Percentiles rank a stretch among this genome's conserved stretches.
These are phyloP conservation scores for Incumbomyces lentus DNA, from an alignment of 2,329 filamentous ascomycete genomes.

Conservation along the genomic window DNA sequence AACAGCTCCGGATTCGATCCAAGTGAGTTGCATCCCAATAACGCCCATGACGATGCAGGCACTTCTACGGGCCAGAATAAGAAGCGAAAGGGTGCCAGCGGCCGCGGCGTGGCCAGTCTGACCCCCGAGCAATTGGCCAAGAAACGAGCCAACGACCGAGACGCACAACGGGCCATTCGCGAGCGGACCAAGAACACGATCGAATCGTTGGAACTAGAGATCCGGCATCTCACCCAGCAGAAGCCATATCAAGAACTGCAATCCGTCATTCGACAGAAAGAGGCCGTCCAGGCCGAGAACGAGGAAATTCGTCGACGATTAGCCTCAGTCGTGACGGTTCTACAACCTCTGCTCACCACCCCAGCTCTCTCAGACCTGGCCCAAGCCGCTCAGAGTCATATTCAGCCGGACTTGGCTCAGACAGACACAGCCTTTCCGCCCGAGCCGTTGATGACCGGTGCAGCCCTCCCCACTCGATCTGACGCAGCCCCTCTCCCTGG, in stretches of 20 bases:
- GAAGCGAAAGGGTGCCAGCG: slow-evolving; percentile 34
- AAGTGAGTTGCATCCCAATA: neutral
- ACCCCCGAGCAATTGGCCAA: slow-evolving; percentile 80
- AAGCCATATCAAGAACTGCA: slow-evolving; percentile 79
- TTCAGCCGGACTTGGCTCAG: slow-evolving; percentile 12
- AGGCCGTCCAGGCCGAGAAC: slow-evolving; percentile 68
- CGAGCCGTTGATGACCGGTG: neutral
- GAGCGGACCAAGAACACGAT: slow-evolving; percentile 75
- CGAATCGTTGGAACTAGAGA: slow-evolving; percentile 60
- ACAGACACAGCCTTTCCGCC: slow-evolving; percentile 8
- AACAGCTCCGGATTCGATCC: slow-evolving; percentile 1
- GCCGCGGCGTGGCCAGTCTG: slow-evolving; percentile 74
- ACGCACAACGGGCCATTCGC: slow-evolving; percentile 74
- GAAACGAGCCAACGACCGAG: slow-evolving; percentile 83
- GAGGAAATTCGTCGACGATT: slow-evolving; percentile 63
- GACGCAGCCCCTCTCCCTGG: slow-evolving; percentile 20
- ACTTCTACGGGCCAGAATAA: slow-evolving; percentile 9
- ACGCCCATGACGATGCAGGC: neutral
- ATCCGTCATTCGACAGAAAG: slow-evolving; percentile 62
- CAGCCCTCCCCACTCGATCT: neutral
- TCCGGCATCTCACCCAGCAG: slow-evolving; percentile 65
- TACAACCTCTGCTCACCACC: slow-evolving; percentile 33
- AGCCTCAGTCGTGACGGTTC: slow-evolving; percentile 50
- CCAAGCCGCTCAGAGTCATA: slow-evolving; percentile 18
- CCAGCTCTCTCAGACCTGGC: slow-evolving; percentile 33